Evolutionary conservation across 257 asterid species (phyloP).

Genomic region (Salvia rosmarinus): DNA sequence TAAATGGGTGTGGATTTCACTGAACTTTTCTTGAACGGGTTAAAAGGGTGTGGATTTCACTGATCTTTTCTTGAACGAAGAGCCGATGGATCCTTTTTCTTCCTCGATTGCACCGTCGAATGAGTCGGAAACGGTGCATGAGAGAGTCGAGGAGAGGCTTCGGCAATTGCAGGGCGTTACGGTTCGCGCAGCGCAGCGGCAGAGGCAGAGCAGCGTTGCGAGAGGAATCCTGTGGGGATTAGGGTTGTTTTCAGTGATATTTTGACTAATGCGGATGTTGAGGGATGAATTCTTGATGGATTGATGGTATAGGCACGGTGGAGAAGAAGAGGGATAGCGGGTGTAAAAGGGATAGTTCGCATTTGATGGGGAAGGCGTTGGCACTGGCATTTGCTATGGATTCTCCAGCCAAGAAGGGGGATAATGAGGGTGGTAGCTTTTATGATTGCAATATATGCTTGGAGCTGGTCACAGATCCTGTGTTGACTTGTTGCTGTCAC

Average conservation of each 20-base stretch:
- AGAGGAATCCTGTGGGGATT: slow-evolving; percentile 31
- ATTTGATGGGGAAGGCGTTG: slow-evolving; percentile 69
- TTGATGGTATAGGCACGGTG: slow-evolving; percentile 23
- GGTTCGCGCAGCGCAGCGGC: slow-evolving; percentile 48
- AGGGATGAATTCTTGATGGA: slow-evolving; percentile 29
- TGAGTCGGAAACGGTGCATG: slow-evolving; percentile 50
- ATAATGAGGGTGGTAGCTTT: slow-evolving; percentile 41
- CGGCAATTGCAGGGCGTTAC: slow-evolving; percentile 63
- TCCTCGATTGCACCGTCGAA: slow-evolving; percentile 9
- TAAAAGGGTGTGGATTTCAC: slow-evolving; percentile 41
- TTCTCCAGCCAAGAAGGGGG: slow-evolving; percentile 45
- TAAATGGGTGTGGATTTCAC: slow-evolving; percentile 41
- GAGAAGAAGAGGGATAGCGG: slow-evolving; percentile 39
- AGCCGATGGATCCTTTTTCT: slow-evolving; percentile 40
- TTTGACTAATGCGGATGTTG: slow-evolving; percentile 19
- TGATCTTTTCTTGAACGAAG: slow-evolving; percentile 64
- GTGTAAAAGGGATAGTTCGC: slow-evolving; percentile 53
- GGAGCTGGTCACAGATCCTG: slow-evolving; percentile 56
- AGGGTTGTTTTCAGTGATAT: slow-evolving; percentile 28
- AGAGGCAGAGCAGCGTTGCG: slow-evolving; percentile 35
- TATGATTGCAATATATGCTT: slow-evolving; percentile 67
- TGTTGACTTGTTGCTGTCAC: slow-evolving; percentile 74
- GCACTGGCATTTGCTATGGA: slow-evolving; percentile 59
- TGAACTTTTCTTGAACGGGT: slow-evolving; percentile 62
- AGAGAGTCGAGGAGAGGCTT: slow-evolving; percentile 58